Base-by-base conservation (phyloP, 2,329 filamentous ascomycete genomes). In the Fusarium mundagurra region DNA sequence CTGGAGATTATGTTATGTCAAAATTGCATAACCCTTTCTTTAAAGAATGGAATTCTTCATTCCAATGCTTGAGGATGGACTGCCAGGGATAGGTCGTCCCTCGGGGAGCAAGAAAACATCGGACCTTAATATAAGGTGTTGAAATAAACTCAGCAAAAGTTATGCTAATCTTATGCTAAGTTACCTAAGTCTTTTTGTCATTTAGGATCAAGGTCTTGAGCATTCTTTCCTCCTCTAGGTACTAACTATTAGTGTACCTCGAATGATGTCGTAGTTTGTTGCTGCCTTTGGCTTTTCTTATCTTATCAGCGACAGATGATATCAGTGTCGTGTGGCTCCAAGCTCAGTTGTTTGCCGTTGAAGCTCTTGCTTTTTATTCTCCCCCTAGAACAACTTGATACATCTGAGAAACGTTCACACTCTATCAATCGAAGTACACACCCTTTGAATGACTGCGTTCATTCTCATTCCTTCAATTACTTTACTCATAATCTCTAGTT, bases 291-390 rank as follows among this genome's bases (percentile, higher is more conserved):
- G 29, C 39, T 27, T 33, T 57, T 20, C 72, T 77, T 77, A 77
- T 77, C 76, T 77, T 77, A 77, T 77, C 76, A 67, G 76, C 31
- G 27, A 63, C 63, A 63, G 61, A 78, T 78, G 74, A 78, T 77
- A 78, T 78, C 73, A 78, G 76, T 63, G 47, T 66, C 47, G 58
- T 65, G 41, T 74, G 69, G 72, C 61, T 66, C 38, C 27, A 61
- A 70, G 72, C 64, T 69, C 66, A 27, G 41, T 69, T 45, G 41
- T 51, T 62, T 71, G 54, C 34, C 47, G 20, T 65, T 58, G 58
- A 69, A 72, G 61, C 67, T 74, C 63, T 45, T 62, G 47, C 57
- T 50, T 63, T 61, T 70, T 50, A 72, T 62, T 58, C 45, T 38
- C 43, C 31, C 18, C 41, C 4, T 31, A 18, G 45, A 64, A 34